These are phyloP conservation scores for Vitellaria paradoxa DNA, from an alignment of 179 eudicot species.

Conservation along the genomic window DNA sequence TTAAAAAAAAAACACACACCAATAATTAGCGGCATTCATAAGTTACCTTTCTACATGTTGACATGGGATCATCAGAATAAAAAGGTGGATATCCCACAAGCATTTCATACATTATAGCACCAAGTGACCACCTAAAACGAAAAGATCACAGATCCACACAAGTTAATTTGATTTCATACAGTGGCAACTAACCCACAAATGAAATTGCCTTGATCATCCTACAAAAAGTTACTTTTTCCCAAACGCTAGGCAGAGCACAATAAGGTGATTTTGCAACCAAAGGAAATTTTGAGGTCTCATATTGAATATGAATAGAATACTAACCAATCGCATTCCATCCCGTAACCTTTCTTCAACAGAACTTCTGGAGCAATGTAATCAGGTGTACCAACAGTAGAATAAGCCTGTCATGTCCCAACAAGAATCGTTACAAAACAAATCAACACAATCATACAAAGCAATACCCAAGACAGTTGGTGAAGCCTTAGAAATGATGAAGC, in stretches of 20 bases:
- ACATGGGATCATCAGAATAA: slow-evolving; percentile 79
- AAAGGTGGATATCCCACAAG: slow-evolving; percentile 82
- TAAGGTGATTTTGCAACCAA: not conserved
- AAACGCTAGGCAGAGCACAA: not conserved
- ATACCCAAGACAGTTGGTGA: no score
- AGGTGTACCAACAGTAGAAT: slow-evolving; percentile 80
- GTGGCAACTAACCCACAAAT: not conserved
- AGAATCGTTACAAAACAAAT: not conserved
- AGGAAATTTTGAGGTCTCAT: not conserved
- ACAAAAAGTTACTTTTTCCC: not conserved
- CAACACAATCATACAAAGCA: no score
- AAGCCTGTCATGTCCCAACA: slow-evolving; percentile 44
- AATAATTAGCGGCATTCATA: not conserved
- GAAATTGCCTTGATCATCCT: slow-evolving; percentile 4
- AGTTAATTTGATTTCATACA: not conserved
- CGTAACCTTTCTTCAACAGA: slow-evolving; percentile 73
- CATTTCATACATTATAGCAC: slow-evolving; percentile 80
- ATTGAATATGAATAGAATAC: slow-evolving; percentile 15
- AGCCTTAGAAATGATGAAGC: no score
- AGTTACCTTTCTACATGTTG: slow-evolving; percentile 73
- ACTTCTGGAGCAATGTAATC: slow-evolving; percentile 88
- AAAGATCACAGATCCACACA: slow-evolving; percentile 5
- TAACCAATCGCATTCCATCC: slow-evolving; percentile 76
- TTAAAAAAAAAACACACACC: not conserved
- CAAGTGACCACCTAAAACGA: slow-evolving; percentile 66